Conservation (phyloP, 371 early-diverging fungal genomes). For the Mucor velutinosus region DNA sequence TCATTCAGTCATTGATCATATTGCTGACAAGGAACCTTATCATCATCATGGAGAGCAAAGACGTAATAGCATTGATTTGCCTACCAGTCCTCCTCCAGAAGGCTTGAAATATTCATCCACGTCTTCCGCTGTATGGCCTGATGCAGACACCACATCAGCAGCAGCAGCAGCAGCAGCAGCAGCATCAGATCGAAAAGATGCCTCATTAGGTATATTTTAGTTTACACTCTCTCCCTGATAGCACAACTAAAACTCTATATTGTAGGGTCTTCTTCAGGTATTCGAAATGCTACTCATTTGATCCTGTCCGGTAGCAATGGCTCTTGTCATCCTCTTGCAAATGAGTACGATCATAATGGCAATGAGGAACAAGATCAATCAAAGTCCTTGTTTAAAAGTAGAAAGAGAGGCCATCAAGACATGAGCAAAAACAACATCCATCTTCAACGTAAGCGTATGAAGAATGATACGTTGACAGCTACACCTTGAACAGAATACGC, state of each 20-base stretch:
- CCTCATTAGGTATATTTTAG: slow-evolving; percentile 12
- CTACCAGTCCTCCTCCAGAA: slow-evolving; percentile 25
- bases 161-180: background rate
- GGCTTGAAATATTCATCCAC: background rate
- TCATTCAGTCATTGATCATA: slow-evolving; percentile 5
- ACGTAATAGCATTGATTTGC: slow-evolving; percentile 18
- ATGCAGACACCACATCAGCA: background rate
- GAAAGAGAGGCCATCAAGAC: slow-evolving; percentile 4
- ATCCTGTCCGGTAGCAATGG: slow-evolving; percentile 11
- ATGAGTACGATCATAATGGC: slow-evolving; percentile 18
- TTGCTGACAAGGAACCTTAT: background rate
- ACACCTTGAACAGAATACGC: slow-evolving; percentile 1
- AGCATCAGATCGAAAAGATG: background rate
- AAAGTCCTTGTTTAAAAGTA: background rate
- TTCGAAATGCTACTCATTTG: slow-evolving; percentile 5
- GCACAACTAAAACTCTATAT: background rate
- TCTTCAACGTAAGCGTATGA: slow-evolving; percentile 8
- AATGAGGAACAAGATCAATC: slow-evolving; percentile 24
- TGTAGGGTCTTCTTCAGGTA: slow-evolving; percentile 8
- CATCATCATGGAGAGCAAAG: background rate
- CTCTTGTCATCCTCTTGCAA: slow-evolving; percentile 17
- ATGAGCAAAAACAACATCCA: background rate
- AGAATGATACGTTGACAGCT: background rate
- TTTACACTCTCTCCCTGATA: background rate
- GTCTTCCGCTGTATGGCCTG: background rate